phyloP scores from a whole-genome alignment of 2,329 filamentous ascomycete species.

The Aspergillus quadrilineatus region DNA sequence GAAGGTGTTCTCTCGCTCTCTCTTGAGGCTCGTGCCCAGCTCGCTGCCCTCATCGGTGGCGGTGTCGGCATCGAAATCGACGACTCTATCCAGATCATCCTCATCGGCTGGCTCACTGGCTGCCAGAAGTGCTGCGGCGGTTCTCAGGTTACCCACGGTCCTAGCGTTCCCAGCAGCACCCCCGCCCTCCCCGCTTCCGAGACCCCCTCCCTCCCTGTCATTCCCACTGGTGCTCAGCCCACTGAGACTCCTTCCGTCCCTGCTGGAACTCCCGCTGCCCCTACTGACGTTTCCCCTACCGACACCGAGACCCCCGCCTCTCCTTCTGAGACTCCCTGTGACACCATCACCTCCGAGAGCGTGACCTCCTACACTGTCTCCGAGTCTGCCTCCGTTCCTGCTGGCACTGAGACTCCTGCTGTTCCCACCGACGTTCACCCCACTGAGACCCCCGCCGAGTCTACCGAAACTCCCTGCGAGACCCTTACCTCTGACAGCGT shows the following conservation, averaged over 20 bases:
- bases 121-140: slow-evolving; percentile 22
- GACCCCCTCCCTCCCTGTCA: neutral
- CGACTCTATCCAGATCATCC: slow-evolving; percentile 53
- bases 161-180: slow-evolving; percentile 11
- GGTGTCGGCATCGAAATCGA: slow-evolving; percentile 50
- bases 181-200: slow-evolving; percentile 3
- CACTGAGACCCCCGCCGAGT: neutral
- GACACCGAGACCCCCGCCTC: slow-evolving; percentile 7
- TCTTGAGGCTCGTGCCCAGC: slow-evolving; percentile 34
- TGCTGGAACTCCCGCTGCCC: neutral
- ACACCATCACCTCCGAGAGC: neutral
- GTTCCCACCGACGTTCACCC: neutral
- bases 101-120: slow-evolving; percentile 42
- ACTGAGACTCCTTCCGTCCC: slow-evolving; percentile 4
- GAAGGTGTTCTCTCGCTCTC: slow-evolving; percentile 34
- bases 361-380: slow-evolving; percentile 1
- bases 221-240: slow-evolving; percentile 6
- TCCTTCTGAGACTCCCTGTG: slow-evolving; percentile 1
- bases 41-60: slow-evolving; percentile 38
- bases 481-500: slow-evolving; percentile 12
- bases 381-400: slow-evolving; percentile 3
- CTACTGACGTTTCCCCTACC: slow-evolving; percentile 12
- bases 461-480: slow-evolving; percentile 16
- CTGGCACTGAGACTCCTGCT: neutral
- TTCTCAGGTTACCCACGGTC: slow-evolving; percentile 7